Conservation (phyloP, 78 protist genomes). For the Monosiga brevicollis region DNA sequence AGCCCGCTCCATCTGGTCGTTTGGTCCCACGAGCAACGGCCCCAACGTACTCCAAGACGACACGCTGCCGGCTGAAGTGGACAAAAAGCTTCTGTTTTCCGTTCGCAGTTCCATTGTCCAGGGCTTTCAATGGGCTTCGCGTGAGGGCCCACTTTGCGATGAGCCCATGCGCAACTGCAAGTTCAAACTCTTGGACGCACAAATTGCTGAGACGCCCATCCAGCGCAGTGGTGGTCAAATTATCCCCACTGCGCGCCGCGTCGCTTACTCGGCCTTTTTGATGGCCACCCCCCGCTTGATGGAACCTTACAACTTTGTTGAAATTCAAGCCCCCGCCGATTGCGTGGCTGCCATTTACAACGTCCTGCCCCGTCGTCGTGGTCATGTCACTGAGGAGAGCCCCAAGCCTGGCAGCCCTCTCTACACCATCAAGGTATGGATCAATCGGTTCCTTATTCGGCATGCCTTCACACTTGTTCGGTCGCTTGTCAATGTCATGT, state of each 20-base stretch:
- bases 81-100: slow-evolving; percentile 39
- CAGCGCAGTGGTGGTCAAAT: slow-evolving; percentile 76
- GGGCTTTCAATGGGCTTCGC: slow-evolving; percentile 95
- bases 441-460: no score
- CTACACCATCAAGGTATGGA: slow-evolving; percentile 37
- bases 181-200: slow-evolving; percentile 75
- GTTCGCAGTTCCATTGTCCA: slow-evolving; percentile 59
- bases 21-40: slow-evolving; percentile 69
- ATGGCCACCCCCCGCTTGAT: slow-evolving; percentile 53
- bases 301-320: slow-evolving; percentile 92
- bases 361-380: slow-evolving; percentile 74
- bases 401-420: slow-evolving; percentile 93
- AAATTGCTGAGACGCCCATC: slow-evolving; percentile 54
- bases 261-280: slow-evolving; percentile 69
- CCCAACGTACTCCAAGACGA: slow-evolving; percentile 89
- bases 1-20: slow-evolving; percentile 93
- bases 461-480: neutral
- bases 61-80: slow-evolving; percentile 79
- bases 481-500: neutral
- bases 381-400: slow-evolving; percentile 53
- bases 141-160: slow-evolving; percentile 89
- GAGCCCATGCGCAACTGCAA: slow-evolving; percentile 78
- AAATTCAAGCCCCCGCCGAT: slow-evolving; percentile 83
- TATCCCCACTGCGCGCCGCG: slow-evolving; percentile 88
- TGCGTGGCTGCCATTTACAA: slow-evolving; percentile 77